Conservation (phyloP, 306 rosid genomes). For the Cicer pinnatifidum region DNA sequence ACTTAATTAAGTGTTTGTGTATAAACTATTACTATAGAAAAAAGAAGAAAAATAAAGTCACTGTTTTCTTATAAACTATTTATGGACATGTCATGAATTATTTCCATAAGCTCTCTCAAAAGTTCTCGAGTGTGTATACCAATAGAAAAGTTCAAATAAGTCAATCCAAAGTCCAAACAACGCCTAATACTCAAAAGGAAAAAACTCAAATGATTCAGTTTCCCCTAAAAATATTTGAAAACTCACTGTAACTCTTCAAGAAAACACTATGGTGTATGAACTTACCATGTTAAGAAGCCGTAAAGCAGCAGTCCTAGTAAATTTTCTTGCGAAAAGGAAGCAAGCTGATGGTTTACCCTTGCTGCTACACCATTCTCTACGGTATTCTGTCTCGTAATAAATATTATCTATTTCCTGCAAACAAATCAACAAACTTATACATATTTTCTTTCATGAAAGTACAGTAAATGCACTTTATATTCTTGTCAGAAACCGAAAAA, state of each 20-base stretch:
- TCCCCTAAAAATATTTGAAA: conserved; percentile 1
- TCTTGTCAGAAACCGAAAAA: conserved; percentile 23
- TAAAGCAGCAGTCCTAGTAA: conserved; percentile 90
- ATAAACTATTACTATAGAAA: background rate
- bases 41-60: background rate
- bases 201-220: background rate
- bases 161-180: background rate
- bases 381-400: conserved; percentile 88
- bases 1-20: background rate
- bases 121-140: background rate
- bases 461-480: conserved; percentile 1
- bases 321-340: conserved; percentile 93
- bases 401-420: conserved; percentile 88
- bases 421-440: conserved; percentile 32
- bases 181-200: background rate
- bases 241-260: background rate
- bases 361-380: conserved; percentile 96
- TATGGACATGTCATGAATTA: background rate
- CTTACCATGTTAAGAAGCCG: conserved; percentile 86
- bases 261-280: conserved; percentile 30
- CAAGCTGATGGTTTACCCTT: conserved; percentile 86
- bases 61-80: background rate
- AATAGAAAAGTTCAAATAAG: background rate
- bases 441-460: conserved; percentile 24
- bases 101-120: background rate